Evolutionary conservation across 164 flowering plant genomes (phyloP), one percentile per base, ranked within the genome.

Genomic region (Berberis thunbergii): DNA sequence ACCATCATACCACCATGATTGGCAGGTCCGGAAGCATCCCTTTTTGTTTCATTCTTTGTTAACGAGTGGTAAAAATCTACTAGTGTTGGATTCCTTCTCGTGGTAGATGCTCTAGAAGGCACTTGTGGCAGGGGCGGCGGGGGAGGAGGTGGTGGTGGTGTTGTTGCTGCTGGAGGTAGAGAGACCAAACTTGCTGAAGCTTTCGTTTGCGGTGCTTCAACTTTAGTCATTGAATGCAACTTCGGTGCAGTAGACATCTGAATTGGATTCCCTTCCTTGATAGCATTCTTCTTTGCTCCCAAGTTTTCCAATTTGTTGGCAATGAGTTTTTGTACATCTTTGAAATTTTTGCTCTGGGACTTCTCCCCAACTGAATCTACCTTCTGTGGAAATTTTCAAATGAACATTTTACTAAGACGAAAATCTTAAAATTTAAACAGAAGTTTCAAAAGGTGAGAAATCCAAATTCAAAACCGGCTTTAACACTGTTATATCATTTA

Each of bases 311-410:
- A 63, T 68, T 80, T 79, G 60, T 63, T 65, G 49, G 79, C 81
- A 64, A 80, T 79, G 61, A 80, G 77, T 65, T 80, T 79, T 67
- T 78, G 87, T 44, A 76, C 73, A 53, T 81, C 83, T 65, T 75
- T 76, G 52, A 84, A 80, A 45, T 66, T 73, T 13, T 75, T 72
- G 53, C 61, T 69, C 67, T 76, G 69, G 48, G 65, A 45, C 62
- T 77, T 79, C 43, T 53, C 70, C 43, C 46, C 66, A 63, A 26
- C 56, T 50, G 82, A 45, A 45, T 81, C 74, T 70, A 12, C 50
- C 81, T 77, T 61, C 67, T 66, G 64, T 54, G 49, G 10, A 53
- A 72, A 52, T 7, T 6, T 52, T 4, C 10, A 52, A 48, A 7
- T 6, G 2, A 52, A 52, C n/a, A 26, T 7, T 52, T 52, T 52